Conservation (phyloP, 2,329 filamentous ascomycete species). For the Trichoderma sp. region DNA sequence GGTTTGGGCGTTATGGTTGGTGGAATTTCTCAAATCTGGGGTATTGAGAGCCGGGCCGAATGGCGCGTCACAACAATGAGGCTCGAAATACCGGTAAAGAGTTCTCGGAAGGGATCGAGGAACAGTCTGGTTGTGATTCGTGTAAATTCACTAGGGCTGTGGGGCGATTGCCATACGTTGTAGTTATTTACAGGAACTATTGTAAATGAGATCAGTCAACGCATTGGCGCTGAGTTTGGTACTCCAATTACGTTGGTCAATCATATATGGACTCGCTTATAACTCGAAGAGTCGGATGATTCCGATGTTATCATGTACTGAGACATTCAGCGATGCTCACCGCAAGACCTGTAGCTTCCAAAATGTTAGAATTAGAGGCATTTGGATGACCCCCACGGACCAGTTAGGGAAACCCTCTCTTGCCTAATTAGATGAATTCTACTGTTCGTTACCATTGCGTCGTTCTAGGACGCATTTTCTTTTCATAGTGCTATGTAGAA, state of each 20-base stretch:
- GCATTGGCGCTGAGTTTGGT: not conserved
- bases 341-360: not conserved
- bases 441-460: not conserved
- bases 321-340: not conserved
- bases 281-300: not conserved
- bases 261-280: not conserved
- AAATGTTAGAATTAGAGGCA: not conserved
- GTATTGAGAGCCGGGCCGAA: conserved; percentile 23
- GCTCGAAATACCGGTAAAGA: conserved; percentile 1
- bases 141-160: not conserved
- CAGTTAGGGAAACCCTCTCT: not conserved
- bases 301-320: not conserved
- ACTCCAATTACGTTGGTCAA: not conserved
- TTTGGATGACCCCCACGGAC: conserved; percentile 1
- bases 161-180: not conserved
- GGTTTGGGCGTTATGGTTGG: conserved; percentile 12
- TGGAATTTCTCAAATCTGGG: conserved; percentile 24
- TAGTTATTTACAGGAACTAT: not conserved
- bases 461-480: too few species aligned
- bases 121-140: conserved; percentile 6
- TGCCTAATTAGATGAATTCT: not conserved
- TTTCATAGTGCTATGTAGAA: too few species aligned
- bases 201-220: not conserved
- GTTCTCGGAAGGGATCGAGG: not conserved
- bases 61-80: conserved; percentile 1